These are phyloP conservation scores for Tylopilus plumbeoviolaceoides DNA, from an alignment of 768 basidiomycete genomes.

Conservation along the genomic window DNA sequence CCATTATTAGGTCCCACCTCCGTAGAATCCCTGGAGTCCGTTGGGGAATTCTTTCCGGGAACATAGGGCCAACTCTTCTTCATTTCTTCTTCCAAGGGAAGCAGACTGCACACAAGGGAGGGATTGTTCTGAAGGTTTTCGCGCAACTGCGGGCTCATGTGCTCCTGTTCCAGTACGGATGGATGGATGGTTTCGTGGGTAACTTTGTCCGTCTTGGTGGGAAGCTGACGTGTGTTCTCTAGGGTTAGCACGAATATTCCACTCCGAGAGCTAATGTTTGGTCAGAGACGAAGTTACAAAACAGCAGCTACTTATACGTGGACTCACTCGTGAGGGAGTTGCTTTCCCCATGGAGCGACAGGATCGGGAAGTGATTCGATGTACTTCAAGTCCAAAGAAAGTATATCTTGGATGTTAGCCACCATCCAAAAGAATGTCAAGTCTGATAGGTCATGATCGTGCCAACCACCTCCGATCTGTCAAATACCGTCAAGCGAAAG, in stretches of 20 bases:
- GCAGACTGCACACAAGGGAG: conserved; percentile 39
- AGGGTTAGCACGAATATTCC: conserved; percentile 53
- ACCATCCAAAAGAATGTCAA: conserved; percentile 63
- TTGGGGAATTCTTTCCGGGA: conserved; percentile 19
- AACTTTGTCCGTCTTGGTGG: conserved; percentile 38
- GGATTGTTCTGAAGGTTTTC: conserved; percentile 40
- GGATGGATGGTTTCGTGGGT: conserved; percentile 62
- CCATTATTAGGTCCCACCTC: conserved; percentile 2
- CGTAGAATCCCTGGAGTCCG: conserved; percentile 7
- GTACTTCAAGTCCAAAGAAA: conserved; percentile 56
- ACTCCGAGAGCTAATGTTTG: conserved; percentile 38
- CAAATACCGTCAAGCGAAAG: neutral
- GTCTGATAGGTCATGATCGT: conserved; percentile 64
- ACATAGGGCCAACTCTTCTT: conserved; percentile 45
- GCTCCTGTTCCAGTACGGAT: conserved; percentile 49
- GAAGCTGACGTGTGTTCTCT: conserved; percentile 44
- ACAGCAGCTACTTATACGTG: neutral
- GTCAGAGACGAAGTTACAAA: neutral
- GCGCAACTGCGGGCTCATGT: conserved; percentile 32
- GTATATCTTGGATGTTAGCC: conserved; percentile 50
- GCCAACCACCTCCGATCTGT: conserved; percentile 69
- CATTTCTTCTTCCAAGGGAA: conserved; percentile 51
- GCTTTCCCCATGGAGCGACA: conserved; percentile 56
- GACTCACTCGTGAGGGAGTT: conserved; percentile 58
- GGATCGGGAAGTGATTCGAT: conserved; percentile 47